Conservation (phyloP, 345 rosid genomes). For the Acer campestre region DNA sequence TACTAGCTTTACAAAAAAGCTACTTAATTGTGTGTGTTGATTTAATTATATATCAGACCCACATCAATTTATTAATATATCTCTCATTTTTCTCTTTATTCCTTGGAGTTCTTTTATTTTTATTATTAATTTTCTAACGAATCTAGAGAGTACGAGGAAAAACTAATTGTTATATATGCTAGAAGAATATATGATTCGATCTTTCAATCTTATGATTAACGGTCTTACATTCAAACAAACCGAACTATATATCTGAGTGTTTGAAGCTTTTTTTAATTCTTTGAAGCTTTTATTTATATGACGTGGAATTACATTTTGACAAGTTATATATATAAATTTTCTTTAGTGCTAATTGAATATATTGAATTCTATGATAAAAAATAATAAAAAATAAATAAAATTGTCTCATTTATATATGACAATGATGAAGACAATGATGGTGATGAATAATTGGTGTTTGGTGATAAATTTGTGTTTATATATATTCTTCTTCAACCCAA, state of each 20-base stretch:
- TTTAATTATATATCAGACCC: conserved; percentile 13
- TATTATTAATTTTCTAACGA: not conserved
- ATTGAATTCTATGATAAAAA: not conserved
- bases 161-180: not conserved
- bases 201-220: not conserved
- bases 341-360: not conserved
- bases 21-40: conserved; percentile 7
- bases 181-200: not conserved
- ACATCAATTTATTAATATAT: conserved; percentile 24
- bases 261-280: too few species aligned
- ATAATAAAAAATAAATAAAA: not conserved
- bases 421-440: conserved; percentile 23
- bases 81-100: conserved; percentile 9
- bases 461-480: not conserved
- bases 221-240: too few species aligned
- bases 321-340: too few species aligned
- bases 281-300: too few species aligned
- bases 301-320: too few species aligned
- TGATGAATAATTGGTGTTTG: not conserved
- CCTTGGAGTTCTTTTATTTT: not conserved
- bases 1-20: conserved; percentile 17
- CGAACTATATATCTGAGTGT: too few species aligned
- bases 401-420: conserved; percentile 20
- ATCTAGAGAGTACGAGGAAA: not conserved
- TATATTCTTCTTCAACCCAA: not conserved